phyloP scores from a whole-genome alignment of 257 asterid species.

The Craterostigma plantagineum region DNA sequence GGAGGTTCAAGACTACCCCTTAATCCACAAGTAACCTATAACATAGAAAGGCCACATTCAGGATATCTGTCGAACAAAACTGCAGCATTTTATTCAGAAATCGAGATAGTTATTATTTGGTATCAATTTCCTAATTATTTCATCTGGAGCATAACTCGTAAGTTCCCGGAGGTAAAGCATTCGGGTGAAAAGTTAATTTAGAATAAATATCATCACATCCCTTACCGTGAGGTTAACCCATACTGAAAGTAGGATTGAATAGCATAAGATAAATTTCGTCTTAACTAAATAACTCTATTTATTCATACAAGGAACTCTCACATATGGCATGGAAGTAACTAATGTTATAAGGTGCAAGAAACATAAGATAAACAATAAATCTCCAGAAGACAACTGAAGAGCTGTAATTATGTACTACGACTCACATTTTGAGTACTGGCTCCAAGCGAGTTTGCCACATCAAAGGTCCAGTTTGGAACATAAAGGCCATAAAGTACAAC shows the following conservation, averaged over 20 bases:
- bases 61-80: conserved; percentile 3
- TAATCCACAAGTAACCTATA: conserved; percentile 61
- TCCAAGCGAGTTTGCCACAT: conserved; percentile 24
- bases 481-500: conserved; percentile 52
- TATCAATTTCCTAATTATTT: background rate
- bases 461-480: conserved; percentile 71
- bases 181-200: too few species aligned
- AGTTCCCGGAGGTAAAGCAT: too few species aligned
- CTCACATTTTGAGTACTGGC: conserved; percentile 42
- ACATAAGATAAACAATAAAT: background rate
- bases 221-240: too few species aligned
- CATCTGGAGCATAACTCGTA: too few species aligned
- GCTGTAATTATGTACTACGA: conserved; percentile 2
- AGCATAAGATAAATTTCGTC: too few species aligned
- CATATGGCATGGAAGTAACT: too few species aligned
- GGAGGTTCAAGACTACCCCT: conserved; percentile 87
- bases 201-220: too few species aligned
- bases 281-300: too few species aligned
- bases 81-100: too few species aligned
- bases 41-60: conserved; percentile 6
- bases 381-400: conserved; percentile 1
- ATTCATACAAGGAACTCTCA: too few species aligned
- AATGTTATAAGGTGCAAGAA: background rate
- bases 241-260: too few species aligned
- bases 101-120: too few species aligned